A percentile compares a stretch with the other conserved stretches of the same genome.
These are phyloP conservation scores for Pseudocercospora vitis DNA, from an alignment of 2,329 filamentous ascomycete genomes.

Conservation along the genomic window DNA sequence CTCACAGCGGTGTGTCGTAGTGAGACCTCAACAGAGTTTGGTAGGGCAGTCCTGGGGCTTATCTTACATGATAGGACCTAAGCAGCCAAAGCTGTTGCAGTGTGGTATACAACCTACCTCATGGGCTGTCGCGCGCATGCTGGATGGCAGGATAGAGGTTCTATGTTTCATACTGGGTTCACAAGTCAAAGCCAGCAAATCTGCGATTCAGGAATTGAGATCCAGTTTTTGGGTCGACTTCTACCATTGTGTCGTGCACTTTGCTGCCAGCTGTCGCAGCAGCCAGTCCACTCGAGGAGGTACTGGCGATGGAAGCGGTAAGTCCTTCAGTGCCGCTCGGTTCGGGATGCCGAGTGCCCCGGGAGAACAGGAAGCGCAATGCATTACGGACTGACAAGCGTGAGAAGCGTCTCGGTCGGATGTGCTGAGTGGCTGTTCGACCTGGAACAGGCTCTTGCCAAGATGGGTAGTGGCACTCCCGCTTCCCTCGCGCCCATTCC, in stretches of 20 bases:
- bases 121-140: neutral
- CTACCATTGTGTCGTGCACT: neutral
- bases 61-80: neutral
- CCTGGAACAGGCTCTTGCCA: too few species aligned
- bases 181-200: neutral
- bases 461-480: too few species aligned
- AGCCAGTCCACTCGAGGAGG: neutral
- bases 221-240: neutral
- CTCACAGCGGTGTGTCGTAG: neutral
- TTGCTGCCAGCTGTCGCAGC: neutral
- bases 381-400: too few species aligned
- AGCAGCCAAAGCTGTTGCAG: neutral
- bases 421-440: too few species aligned
- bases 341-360: too few species aligned
- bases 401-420: too few species aligned
- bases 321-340: too few species aligned
- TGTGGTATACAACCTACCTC: neutral
- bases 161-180: too few species aligned
- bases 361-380: too few species aligned
- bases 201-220: neutral
- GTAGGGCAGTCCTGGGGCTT: neutral
- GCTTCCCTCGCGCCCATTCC: too few species aligned
- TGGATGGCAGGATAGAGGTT: too few species aligned
- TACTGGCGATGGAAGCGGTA: too few species aligned
- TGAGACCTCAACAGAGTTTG: constrained; percentile 1